These are phyloP conservation scores for Apiotrichum gracile DNA, from an alignment of 1,284 basidiomycete genomes.

Conservation along the genomic window DNA sequence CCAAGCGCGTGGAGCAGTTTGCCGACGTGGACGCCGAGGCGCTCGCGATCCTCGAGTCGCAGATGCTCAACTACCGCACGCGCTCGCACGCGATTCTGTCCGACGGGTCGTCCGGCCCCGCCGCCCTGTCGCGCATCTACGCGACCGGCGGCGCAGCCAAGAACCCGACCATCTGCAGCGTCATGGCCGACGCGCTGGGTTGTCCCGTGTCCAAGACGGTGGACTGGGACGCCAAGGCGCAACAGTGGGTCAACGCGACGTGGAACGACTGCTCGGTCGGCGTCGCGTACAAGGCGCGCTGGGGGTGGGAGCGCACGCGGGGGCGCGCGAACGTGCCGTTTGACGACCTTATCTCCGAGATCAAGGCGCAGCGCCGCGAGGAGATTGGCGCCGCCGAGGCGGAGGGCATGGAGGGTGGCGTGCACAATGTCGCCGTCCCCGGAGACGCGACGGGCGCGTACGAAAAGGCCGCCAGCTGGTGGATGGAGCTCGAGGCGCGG, in stretches of 20 bases:
- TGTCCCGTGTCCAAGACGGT: slow-evolving; percentile 57
- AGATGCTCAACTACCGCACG: slow-evolving; percentile 56
- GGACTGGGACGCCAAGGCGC: slow-evolving; percentile 21
- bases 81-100: slow-evolving; percentile 54
- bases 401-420: slow-evolving; percentile 24
- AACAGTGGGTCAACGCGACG: slow-evolving; percentile 26
- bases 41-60: slow-evolving; percentile 78
- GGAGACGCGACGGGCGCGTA: slow-evolving; percentile 19
- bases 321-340: slow-evolving; percentile 1
- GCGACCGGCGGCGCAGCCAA: slow-evolving; percentile 73
- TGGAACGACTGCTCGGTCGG: slow-evolving; percentile 45
- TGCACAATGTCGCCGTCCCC: slow-evolving; percentile 27
- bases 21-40: slow-evolving; percentile 55
- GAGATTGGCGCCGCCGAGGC: slow-evolving; percentile 23
- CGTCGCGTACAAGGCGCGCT: slow-evolving; percentile 43
- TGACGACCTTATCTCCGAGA: slow-evolving; percentile 12
- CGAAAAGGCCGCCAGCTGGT: slow-evolving; percentile 23
- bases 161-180: slow-evolving; percentile 66
- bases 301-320: slow-evolving; percentile 36
- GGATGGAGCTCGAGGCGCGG: slow-evolving; percentile 26
- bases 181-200: slow-evolving; percentile 71
- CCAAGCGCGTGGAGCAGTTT: slow-evolving; percentile 30
- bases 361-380: slow-evolving; percentile 22
- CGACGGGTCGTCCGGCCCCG: slow-evolving; percentile 53
- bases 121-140: slow-evolving; percentile 59